phyloP scores from a whole-genome alignment of 305 asterid genomes.

The Fraxinus nigra region DNA sequence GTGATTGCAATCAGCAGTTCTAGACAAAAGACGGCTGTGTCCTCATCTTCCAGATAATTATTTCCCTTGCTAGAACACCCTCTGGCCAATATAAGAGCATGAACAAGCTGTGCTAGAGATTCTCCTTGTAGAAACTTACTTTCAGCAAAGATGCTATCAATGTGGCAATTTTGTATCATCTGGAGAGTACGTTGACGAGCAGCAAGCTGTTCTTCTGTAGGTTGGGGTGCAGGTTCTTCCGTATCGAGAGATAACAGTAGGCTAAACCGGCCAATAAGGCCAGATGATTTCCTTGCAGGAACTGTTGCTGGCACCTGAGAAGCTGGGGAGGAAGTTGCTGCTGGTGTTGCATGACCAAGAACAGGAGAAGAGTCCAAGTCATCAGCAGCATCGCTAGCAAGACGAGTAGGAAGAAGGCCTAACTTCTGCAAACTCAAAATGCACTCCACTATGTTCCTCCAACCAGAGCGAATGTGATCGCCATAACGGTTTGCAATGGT shows the following conservation, averaged over 20 bases:
- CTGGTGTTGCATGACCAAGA: constrained; percentile 39
- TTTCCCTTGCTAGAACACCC: constrained; percentile 61
- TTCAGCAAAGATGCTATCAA: constrained; percentile 84
- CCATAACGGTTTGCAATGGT: constrained; percentile 81
- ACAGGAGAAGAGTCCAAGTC: constrained; percentile 56
- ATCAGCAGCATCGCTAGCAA: constrained; percentile 77
- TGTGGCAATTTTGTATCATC: constrained; percentile 72
- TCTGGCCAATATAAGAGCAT: constrained; percentile 71
- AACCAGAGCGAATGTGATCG: constrained; percentile 77
- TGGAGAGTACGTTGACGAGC: constrained; percentile 72
- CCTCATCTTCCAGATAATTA: constrained; percentile 57
- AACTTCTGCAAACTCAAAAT: constrained; percentile 77
- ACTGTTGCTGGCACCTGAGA: constrained; percentile 40
- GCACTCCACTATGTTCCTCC: constrained; percentile 92
- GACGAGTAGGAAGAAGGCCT: constrained; percentile 88
- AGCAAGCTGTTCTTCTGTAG: constrained; percentile 79
- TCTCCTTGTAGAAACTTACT: constrained; percentile 91
- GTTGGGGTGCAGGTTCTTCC: constrained; percentile 79
- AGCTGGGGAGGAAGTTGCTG: constrained; percentile 42
- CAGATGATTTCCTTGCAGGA: constrained; percentile 70
- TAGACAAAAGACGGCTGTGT: constrained; percentile 75
- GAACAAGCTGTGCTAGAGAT: constrained; percentile 75
- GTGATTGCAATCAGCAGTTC: constrained; percentile 85
- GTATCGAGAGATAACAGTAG: constrained; percentile 74
- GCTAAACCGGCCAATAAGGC: constrained; percentile 85